Evolutionary conservation across 805 yeast genomes (phyloP), one percentile per base, ranked within the genome.

Genomic region (Starmerella cellae): DNA sequence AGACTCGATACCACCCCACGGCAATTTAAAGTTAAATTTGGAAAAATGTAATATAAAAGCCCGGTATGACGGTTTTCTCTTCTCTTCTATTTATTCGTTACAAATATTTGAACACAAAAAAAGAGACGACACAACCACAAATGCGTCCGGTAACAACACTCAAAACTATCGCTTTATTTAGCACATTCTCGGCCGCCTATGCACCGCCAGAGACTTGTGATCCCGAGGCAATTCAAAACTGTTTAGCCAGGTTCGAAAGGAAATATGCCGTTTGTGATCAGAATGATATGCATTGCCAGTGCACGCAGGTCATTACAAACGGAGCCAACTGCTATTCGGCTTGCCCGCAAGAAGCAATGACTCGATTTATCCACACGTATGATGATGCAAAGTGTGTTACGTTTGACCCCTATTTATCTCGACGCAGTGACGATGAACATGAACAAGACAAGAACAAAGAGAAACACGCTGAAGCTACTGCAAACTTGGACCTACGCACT

Each of bases 271-370:
- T 31, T n/a, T 52, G 55, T 38, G 48, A 20, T 27, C 38, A 36
- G 10, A 40, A 36, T 35, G 55, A 50, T 31, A 20, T 13, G 6
- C 37, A 26, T 31, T 51, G 55, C 39, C 49, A 45, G 37, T 53
- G 57, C 34, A 37, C 26, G 21, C n/a, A 32, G 17, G 44, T 50
- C 19, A 34, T 43, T 11, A 30, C 39, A 14, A 20, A 33, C 2
- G 55, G 55, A 5, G 55, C 49, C 24, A 44, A 39, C 40, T 53
- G 57, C 40, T 53, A 44, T 40, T 37, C 47, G 1, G 43, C 52
- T 4, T 52, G 55, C 23, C 54, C 55, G 5, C 47, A 44, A 16
- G 48, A 43, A 2, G 49, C 45, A 9, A 39, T 41, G 42, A 41
- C 49, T 1, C 27, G 20, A 21, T 52, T 50, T 38, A 46, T 52